Base-by-base conservation (phyloP, 352 stramenopile genomes). In the Phytophthora kernoviae region DNA sequence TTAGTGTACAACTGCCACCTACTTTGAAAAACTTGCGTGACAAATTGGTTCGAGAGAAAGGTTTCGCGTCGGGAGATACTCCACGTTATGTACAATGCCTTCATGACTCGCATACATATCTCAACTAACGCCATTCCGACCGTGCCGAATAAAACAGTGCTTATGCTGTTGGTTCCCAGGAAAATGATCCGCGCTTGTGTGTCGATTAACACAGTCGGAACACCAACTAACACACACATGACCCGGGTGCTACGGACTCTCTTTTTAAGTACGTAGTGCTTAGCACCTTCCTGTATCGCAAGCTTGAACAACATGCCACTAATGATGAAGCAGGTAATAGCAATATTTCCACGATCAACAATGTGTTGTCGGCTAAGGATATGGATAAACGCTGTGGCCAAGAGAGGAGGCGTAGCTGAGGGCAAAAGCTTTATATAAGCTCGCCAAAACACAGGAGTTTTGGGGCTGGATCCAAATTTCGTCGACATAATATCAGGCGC, bases 191-290 rank as follows among this genome's bases (percentile, higher is more conserved):
- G 60, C 6, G 72, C 44, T 11, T 82, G 73, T 0, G 73, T 82
- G 30, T 82, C 70, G 22, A 82, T 70, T 20, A 82, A 20, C 2
- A 81, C 67, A 1, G 73, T 76, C 6, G 68, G 73, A 0, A 81
- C 20, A 4, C 61, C 73, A 0, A 82, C 68, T 1, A 65, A 36
- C 2, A 79, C 40, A 21, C 62, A 75, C 51, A 82, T 82, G n/a
- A 56, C 33, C 5, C 45, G 47, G 11, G 36, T 43, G 15, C 55
- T 63, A 6, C 39, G 55, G 0, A 63, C 17, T 2, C 39, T 37
- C 32, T 51, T 58, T 12, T 49, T 64, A 5, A 74, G 7, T 7
- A 79, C 30, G 24, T 54, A 51, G 9, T 26, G 15, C 24, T 77
- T 79, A 2, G 56, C 36, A 17, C 54, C 12, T 32, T 81, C 73